phyloP scores from a whole-genome alignment of 768 basidiomycete species.

The Phylloporus rhodoxanthus region DNA sequence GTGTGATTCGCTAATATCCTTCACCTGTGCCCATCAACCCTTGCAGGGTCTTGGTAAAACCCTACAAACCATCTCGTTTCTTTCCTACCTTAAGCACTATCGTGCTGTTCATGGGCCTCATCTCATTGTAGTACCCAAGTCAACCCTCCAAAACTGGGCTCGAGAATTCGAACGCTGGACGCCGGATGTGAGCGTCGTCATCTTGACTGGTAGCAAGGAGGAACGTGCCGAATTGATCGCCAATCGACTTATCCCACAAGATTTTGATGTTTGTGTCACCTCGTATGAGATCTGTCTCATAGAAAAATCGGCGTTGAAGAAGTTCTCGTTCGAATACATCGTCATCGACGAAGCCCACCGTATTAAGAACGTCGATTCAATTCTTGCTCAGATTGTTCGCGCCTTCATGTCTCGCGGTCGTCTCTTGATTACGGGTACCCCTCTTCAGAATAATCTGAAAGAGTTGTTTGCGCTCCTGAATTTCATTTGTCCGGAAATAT shows the following conservation, averaged over 20 bases:
- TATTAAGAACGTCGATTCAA: constrained; percentile 98
- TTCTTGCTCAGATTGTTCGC: constrained; percentile 91
- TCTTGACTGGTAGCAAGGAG: constrained; percentile 83
- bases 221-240: constrained; percentile 82
- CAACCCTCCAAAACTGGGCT: constrained; percentile 94
- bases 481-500: constrained; percentile 96
- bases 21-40: background rate
- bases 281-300: constrained; percentile 97
- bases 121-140: constrained; percentile 97
- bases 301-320: constrained; percentile 87
- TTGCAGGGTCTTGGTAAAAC: constrained; percentile 93
- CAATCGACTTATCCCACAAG: constrained; percentile 70
- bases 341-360: constrained; percentile 98
- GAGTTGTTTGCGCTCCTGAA: constrained; percentile 90
- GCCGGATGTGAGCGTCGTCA: constrained; percentile 74
- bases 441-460: constrained; percentile 93
- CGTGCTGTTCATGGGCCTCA: constrained; percentile 74
- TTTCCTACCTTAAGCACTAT: constrained; percentile 89
- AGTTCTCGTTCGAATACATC: constrained; percentile 96
- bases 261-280: constrained; percentile 93
- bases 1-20: constrained; percentile 8
- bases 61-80: constrained; percentile 94
- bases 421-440: constrained; percentile 93
- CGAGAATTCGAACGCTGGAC: constrained; percentile 93
- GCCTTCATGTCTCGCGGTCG: constrained; percentile 84